Evolutionary conservation across 805 yeast species (phyloP).

Genomic region (Teunomyces panamensis): DNA sequence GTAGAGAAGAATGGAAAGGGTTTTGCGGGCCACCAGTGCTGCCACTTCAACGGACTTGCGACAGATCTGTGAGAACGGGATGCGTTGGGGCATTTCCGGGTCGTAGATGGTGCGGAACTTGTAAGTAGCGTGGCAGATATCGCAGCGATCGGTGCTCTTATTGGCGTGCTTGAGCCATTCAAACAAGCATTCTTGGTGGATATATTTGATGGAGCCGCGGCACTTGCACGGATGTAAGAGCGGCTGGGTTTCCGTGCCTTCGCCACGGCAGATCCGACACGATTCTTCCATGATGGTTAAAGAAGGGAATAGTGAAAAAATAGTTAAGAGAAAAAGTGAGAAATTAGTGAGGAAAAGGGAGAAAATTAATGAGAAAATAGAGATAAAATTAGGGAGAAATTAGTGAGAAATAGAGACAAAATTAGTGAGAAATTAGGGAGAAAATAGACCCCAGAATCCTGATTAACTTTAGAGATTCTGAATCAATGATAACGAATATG

Average conservation of each 20-base stretch:
- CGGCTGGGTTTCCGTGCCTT: conserved; percentile 75
- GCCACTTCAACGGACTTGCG: conserved; percentile 28
- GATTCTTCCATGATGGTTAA: conserved; percentile 32
- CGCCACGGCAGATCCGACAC: conserved; percentile 94
- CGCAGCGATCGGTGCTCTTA: conserved; percentile 65
- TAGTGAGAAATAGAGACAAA: too few species aligned
- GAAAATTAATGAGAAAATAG: neutral
- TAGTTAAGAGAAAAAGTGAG: neutral
- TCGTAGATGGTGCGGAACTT: conserved; percentile 64
- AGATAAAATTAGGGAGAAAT: neutral
- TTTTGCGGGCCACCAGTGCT: conserved; percentile 12
- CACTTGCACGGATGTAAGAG: conserved; percentile 90
- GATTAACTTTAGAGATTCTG: too few species aligned
- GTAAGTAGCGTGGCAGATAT: conserved; percentile 79
- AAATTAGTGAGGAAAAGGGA: neutral
- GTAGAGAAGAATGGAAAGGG: conserved; percentile 29
- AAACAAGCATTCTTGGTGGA: conserved; percentile 86
- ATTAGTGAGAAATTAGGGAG: neutral
- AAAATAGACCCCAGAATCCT: neutral
- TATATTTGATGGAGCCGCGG: conserved; percentile 86
- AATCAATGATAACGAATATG: too few species aligned
- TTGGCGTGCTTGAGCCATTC: conserved; percentile 81
- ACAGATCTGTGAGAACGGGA: conserved; percentile 54
- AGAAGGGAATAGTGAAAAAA: neutral
- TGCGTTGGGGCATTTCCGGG: conserved; percentile 58